Base-by-base conservation (phyloP, 768 basidiomycete genomes). In the Termitomyces sp. region DNA sequence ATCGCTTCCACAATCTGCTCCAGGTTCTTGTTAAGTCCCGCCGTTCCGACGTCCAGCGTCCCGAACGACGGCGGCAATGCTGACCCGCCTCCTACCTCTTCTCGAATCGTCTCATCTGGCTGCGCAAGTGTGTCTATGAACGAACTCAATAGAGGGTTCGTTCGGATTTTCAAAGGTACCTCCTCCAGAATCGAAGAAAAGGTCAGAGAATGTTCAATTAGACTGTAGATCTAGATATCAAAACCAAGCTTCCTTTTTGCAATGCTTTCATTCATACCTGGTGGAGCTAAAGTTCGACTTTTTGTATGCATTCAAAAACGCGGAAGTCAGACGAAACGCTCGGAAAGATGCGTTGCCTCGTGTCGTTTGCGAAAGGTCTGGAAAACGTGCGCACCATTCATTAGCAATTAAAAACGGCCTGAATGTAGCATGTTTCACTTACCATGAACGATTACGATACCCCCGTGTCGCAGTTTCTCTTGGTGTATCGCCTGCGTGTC, bases 331-430 rank as follows among this genome's bases (percentile, higher is more conserved):
- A 60, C 85, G 81, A 77, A 91, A 98, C 39, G 94, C 95, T 55
- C 88, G 87, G 77, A 98, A 89, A 25, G 88, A 86, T 42, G 92
- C 85, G 66, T 90, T 94, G 43, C 92, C 93, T 59, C 88, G 82
- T 53, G 83, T 81, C 3, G 89, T 84, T 63, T 86, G 84, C 40
- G 91, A 85, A 32, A 90, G 69, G 71, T 94, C 92, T 94, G n/a
- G n/a, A n/a, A 52, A 7, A 39, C 25, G 47, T 46, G 2, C n/a
- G 27, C 22, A 36, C 23, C 22, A 44, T 5, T 22, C 35, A 52
- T 56, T 7, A 55, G 50, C 22, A 0, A n/a, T 40, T 1, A 20
- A 18, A 13, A 9, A 16, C 15, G 46, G 9, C 22, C n/a, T 16
- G 39, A 27, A 35, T n/a, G n/a, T n/a, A n/a, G 27, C 22, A 16